Conservation (phyloP, 345 rosid species). For the Geranium rotundifolium region DNA sequence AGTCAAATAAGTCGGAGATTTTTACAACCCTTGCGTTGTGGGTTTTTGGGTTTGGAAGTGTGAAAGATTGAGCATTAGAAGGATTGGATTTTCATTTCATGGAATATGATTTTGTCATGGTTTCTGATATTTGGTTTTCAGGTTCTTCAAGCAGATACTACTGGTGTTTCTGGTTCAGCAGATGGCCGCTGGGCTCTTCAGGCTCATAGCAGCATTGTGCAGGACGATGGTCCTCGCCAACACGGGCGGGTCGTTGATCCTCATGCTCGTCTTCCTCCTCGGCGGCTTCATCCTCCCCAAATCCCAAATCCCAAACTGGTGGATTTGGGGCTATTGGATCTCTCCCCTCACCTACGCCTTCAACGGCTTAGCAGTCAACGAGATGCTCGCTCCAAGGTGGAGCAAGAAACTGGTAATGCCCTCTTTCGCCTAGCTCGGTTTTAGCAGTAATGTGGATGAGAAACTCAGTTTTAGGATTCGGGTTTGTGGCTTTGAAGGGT, state of each 20-base stretch:
- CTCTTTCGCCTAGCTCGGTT: not conserved
- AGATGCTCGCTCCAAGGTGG: slow-evolving; percentile 68
- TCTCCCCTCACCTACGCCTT: slow-evolving; percentile 61
- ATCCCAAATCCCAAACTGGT: slow-evolving; percentile 71
- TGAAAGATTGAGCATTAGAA: too few relatives aligned
- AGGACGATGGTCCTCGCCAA: slow-evolving; percentile 65
- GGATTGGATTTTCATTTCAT: too few relatives aligned
- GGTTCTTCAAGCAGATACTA: slow-evolving; percentile 72
- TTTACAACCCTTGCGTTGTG: too few relatives aligned
- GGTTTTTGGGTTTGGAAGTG: too few relatives aligned
- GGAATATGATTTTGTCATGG: too few relatives aligned
- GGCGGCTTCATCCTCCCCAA: slow-evolving; percentile 75
- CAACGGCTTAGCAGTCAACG: slow-evolving; percentile 61
- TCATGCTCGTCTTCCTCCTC: slow-evolving; percentile 60
- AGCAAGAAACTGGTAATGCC: slow-evolving; percentile 34
- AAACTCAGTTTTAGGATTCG: not conserved
- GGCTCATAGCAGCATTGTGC: slow-evolving; percentile 53
- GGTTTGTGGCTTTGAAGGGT: slow-evolving; percentile 24
- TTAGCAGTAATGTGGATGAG: not conserved
- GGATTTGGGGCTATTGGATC: slow-evolving; percentile 81
- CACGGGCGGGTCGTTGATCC: slow-evolving; percentile 58
- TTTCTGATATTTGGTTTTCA: slow-evolving; percentile 17
- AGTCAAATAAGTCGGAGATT: too few relatives aligned
- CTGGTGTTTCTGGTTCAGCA: slow-evolving; percentile 60
- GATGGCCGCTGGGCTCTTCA: slow-evolving; percentile 62